Evolutionary conservation across 1,284 basidiomycete species (phyloP), one percentile per base, ranked within the genome.

Genomic region (Tilletia horrida): DNA sequence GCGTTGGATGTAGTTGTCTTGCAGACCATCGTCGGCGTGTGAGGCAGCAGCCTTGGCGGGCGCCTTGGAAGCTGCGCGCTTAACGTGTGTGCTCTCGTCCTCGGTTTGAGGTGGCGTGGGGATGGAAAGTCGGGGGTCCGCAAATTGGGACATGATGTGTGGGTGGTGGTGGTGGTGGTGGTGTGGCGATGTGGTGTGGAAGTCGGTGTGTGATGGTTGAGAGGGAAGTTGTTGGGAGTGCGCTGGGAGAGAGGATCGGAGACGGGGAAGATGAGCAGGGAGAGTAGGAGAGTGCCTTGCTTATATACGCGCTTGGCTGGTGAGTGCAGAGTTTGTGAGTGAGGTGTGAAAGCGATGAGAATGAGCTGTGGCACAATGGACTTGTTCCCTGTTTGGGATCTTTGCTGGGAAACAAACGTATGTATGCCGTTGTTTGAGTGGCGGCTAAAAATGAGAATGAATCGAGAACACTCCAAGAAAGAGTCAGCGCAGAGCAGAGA

Each of bases 1-100:
- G 42, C 61, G 40, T 23, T 47, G 40, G 21, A 63, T 63, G 61
- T 63, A 63, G 40, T 63, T 63, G 61, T 63, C 61, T 27, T n/a
- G 18, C 3, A 63, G 40, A 16, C 44, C 42, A 7, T 63, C 61
- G 40, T 59, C 55, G 55, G 55, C 55, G 29, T 59, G 55, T 25
- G 21, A 23, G n/a, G n/a, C 21, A 18, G 2, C 16, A 27, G 55
- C 3, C 55, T 31, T 40, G 55, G 55, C 11, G 27, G 55, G 13
- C 9, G 52, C 8, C 27, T 23, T 14, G 14, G 47, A 48, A 13
- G 50, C 50, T 13, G 50, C 50, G 21, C 31, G 27, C 55, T 59
- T 59, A 16, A 48, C 45, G 11, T 59, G 55, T 13, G 55, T 35
- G 55, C 55, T 59, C 55, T 59, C 55, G 55, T 59, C 55, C 55